phyloP scores from a whole-genome alignment of 805 yeast genomes.

The Lipomyces oligophaga region DNA sequence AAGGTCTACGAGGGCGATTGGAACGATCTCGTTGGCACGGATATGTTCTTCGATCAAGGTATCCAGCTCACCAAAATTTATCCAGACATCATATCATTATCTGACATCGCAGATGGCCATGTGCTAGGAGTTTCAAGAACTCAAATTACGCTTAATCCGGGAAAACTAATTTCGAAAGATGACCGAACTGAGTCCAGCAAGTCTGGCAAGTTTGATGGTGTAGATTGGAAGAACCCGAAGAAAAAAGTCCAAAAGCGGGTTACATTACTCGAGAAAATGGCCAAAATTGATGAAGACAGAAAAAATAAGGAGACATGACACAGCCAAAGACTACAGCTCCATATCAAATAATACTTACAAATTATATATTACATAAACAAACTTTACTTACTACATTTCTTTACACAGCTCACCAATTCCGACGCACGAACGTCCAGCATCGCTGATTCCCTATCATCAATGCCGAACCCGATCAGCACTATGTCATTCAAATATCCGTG shows the following conservation, averaged over 20 bases:
- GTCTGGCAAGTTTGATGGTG: constrained; percentile 8
- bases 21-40: constrained; percentile 23
- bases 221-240: constrained; percentile 16
- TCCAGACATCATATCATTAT: background rate
- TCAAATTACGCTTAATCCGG: constrained; percentile 18
- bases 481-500: constrained; percentile 28
- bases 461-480: constrained; percentile 23
- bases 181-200: constrained; percentile 5
- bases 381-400: constrained; percentile 14
- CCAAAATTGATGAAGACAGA: constrained; percentile 6
- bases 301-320: background rate
- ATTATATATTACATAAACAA: background rate
- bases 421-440: constrained; percentile 24
- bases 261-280: constrained; percentile 18
- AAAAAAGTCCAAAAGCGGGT: constrained; percentile 2
- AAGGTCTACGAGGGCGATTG: constrained; percentile 26
- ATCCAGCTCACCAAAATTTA: background rate
- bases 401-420: constrained; percentile 21
- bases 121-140: constrained; percentile 16
- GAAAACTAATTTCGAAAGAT: constrained; percentile 13
- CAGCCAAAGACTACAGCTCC: background rate
- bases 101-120: constrained; percentile 8
- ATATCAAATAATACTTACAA: background rate
- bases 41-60: constrained; percentile 24
- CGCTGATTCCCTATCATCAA: constrained; percentile 26